Base-by-base conservation (phyloP, 2,329 filamentous ascomycete species). In the Mycosphaerelloides madeirae region DNA sequence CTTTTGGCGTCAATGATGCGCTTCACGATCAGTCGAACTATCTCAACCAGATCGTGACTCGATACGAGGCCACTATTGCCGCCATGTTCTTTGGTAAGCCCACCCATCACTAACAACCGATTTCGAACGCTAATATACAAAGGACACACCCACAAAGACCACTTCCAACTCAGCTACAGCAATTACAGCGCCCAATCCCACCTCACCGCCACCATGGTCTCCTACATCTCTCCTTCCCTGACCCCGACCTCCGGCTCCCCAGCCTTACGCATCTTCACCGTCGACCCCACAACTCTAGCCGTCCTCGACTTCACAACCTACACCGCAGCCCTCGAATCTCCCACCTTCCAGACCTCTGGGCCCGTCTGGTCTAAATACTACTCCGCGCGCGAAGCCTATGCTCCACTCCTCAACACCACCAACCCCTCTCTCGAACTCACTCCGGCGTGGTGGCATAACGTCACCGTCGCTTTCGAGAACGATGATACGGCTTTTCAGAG, bases 381-480 rank as follows among this genome's bases (percentile, higher is more conserved):
- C 62, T 78, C 75, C 2, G 78, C 75, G 25, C 77, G 74, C 56
- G 72, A 73, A 41, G 64, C 68, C 6, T 81, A 81, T 54, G 77
- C 76, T 5, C 68, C 73, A 1, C 22, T 44, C 6, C 29, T 46
- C 25, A 38, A 31, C 5, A 51, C 73, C 15, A 61, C 60, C 9
- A 25, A 25, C 22, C 5, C 22, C 22, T 66, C 67, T 3, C 57
- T 59, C 5, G 70, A 81, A 51, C 69, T 83, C 28, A 76, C 73
- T 1, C 73, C 77, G 0, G 72, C 71, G 1, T 80, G 80, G 60
- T 81, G 78, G 78, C 78, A 80, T 58, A 72, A 76, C 50, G 66
- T 80, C 15, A 80, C 78, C 1, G 64, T 63, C 1, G 57, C 65
- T 3, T 71, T 81, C 38, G 71, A 76, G 48, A 52, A 46, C 3